phyloP scores from a whole-genome alignment of 2,329 filamentous ascomycete genomes.

The Aspergillus ochraceus region DNA sequence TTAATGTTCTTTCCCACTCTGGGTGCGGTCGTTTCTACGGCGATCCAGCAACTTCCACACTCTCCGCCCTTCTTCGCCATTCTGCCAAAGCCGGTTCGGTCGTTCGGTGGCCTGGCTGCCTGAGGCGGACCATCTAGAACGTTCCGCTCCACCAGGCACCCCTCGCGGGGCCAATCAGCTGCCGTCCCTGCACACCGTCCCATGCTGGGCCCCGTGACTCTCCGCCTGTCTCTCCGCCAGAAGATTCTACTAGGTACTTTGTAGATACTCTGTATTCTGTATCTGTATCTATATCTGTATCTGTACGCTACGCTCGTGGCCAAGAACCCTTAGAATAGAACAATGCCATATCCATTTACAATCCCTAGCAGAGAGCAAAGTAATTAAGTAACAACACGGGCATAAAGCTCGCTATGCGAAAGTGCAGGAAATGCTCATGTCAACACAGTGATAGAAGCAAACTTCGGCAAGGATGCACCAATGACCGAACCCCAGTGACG shows the following conservation, averaged over 20 bases:
- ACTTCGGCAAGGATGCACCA: conserved; percentile 20
- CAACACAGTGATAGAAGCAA: conserved; percentile 22
- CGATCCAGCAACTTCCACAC: conserved; percentile 42
- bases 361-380: background rate
- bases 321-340: background rate
- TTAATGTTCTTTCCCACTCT: conserved; percentile 34
- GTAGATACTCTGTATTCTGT: background rate
- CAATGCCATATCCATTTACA: background rate
- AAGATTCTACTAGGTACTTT: background rate
- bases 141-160: conserved; percentile 27
- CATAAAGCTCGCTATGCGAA: conserved; percentile 38
- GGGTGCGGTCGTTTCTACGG: conserved; percentile 35
- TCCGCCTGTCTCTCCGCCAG: conserved; percentile 7
- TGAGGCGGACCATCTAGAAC: conserved; percentile 33
- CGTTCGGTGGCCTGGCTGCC: background rate
- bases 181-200: background rate
- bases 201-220: background rate
- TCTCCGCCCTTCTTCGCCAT: conserved; percentile 8
- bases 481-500: conserved; percentile 25
- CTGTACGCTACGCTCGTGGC: too few relatives aligned
- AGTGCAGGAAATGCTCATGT: conserved; percentile 23
- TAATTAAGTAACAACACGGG: conserved; percentile 16
- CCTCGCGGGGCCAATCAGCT: conserved; percentile 16
- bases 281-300: too few relatives aligned
- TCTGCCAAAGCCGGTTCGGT: background rate